phyloP scores from a whole-genome alignment of 805 yeast genomes.

The Metschnikowia baotianmanensis region DNA sequence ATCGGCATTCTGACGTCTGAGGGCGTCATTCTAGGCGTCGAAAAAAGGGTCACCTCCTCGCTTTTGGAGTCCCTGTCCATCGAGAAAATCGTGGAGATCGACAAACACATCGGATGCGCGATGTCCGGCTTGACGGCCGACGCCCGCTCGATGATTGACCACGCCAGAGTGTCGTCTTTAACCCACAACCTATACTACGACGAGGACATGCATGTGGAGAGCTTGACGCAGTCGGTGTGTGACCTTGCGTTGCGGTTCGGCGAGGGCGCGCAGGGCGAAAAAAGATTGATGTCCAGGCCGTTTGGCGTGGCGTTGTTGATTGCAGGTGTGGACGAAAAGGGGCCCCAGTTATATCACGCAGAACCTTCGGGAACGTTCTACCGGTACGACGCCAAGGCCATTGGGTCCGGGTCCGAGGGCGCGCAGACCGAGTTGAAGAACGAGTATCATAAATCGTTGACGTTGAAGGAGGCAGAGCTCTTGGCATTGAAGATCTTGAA shows the following conservation, averaged over 20 bases:
- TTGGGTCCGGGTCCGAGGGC: constrained; percentile 98
- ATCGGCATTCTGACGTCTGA: constrained; percentile 94
- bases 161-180: constrained; percentile 86
- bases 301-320: constrained; percentile 96
- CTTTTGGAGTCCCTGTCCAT: constrained; percentile 88
- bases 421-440: constrained; percentile 97
- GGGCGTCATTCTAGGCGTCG: constrained; percentile 96
- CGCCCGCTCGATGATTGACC: constrained; percentile 98
- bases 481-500: constrained; percentile 84
- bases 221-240: constrained; percentile 94
- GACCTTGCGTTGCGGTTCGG: constrained; percentile 96
- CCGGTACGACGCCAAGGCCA: constrained; percentile 97
- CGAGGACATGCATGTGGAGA: constrained; percentile 88
- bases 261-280: constrained; percentile 96
- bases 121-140: constrained; percentile 99
- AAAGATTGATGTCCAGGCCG: constrained; percentile 94
- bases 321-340: constrained; percentile 94
- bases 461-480: constrained; percentile 89
- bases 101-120: constrained; percentile 93
- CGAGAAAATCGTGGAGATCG: constrained; percentile 95
- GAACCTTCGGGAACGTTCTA: constrained; percentile 99
- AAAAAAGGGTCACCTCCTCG: constrained; percentile 92
- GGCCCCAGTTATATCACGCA: constrained; percentile 97
- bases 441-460: constrained; percentile 90
- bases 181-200: constrained; percentile 89